Evolutionary conservation across 2,329 filamentous ascomycete genomes (phyloP).

Genomic region (Aureobasidium pullulans): DNA sequence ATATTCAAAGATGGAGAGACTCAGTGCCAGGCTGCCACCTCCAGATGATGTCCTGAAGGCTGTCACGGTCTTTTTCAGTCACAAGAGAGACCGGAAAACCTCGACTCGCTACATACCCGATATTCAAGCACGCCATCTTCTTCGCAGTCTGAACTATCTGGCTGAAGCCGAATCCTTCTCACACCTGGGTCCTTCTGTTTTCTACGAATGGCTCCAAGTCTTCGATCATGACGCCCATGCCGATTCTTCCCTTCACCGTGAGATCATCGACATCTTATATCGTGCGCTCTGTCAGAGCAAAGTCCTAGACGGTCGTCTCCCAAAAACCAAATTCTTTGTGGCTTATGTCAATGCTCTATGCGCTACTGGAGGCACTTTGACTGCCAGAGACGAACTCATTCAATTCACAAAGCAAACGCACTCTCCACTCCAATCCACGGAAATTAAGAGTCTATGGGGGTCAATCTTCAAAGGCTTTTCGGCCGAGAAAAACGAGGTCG

Average conservation of each 20-base stretch:
- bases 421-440: no score
- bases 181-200: not conserved
- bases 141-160: slow-evolving; percentile 56
- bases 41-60: slow-evolving; percentile 57
- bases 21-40: slow-evolving; percentile 58
- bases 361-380: not conserved
- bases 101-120: slow-evolving; percentile 49
- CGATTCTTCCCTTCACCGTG: not conserved
- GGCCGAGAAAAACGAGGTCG: slow-evolving; percentile 49
- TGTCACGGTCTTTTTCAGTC: slow-evolving; percentile 55
- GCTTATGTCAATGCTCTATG: not conserved
- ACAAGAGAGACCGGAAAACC: slow-evolving; percentile 34
- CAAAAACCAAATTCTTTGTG: not conserved
- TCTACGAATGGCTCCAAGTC: not conserved
- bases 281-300: not conserved
- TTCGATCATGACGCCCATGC: not conserved
- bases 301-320: no score
- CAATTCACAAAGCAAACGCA: not conserved
- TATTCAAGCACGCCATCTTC: slow-evolving; percentile 57
- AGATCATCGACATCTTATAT: not conserved
- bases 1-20: slow-evolving; percentile 54
- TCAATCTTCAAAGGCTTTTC: slow-evolving; percentile 50
- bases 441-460: slow-evolving; percentile 16
- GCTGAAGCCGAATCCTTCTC: slow-evolving; percentile 26
- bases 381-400: not conserved